Conservation (phyloP, 352 stramenopile species). For the Salisapilia sapeloensis region DNA sequence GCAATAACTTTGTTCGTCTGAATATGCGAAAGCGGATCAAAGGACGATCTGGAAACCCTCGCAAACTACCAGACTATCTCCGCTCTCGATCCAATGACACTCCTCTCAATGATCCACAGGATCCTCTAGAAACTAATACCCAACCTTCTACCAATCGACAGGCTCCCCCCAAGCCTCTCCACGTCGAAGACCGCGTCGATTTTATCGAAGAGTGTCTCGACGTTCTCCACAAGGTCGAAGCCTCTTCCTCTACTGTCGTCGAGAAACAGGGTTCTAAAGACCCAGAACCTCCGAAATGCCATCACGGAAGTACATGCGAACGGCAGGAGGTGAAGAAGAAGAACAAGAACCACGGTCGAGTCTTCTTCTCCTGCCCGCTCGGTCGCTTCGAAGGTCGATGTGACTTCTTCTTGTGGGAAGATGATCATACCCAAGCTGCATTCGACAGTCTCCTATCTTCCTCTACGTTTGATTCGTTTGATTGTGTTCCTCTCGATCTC, state of each 20-base stretch:
- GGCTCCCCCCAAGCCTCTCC: slow-evolving; percentile 1
- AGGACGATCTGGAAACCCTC: slow-evolving; percentile 40
- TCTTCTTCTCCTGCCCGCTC: slow-evolving; percentile 57
- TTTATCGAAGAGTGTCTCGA: slow-evolving; percentile 71
- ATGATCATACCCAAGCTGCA: slow-evolving; percentile 51
- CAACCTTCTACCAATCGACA: slow-evolving; percentile 2
- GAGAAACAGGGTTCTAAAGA: background rate
- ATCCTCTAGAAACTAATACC: slow-evolving; percentile 8
- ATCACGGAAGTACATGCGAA: slow-evolving; percentile 41
- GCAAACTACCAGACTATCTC: slow-evolving; percentile 53
- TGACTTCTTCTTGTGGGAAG: slow-evolving; percentile 74
- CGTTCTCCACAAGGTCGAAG: slow-evolving; percentile 20
- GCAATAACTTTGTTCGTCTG: slow-evolving; percentile 65
- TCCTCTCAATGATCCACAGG: slow-evolving; percentile 5
- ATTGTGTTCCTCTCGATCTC: slow-evolving; percentile 38
- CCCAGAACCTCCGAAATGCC: slow-evolving; percentile 25
- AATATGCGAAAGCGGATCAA: slow-evolving; percentile 68
- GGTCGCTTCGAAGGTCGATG: slow-evolving; percentile 62
- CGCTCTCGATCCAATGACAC: slow-evolving; percentile 9
- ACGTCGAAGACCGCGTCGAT: slow-evolving; percentile 43
- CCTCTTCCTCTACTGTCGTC: slow-evolving; percentile 1
- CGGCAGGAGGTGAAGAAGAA: slow-evolving; percentile 70
- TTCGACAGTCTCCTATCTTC: slow-evolving; percentile 25
- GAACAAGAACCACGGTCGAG: slow-evolving; percentile 58
- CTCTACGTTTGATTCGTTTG: too few relatives aligned